phyloP scores from a whole-genome alignment of 2,329 filamentous ascomycete species.

The Paracoccidioides brasiliensis region DNA sequence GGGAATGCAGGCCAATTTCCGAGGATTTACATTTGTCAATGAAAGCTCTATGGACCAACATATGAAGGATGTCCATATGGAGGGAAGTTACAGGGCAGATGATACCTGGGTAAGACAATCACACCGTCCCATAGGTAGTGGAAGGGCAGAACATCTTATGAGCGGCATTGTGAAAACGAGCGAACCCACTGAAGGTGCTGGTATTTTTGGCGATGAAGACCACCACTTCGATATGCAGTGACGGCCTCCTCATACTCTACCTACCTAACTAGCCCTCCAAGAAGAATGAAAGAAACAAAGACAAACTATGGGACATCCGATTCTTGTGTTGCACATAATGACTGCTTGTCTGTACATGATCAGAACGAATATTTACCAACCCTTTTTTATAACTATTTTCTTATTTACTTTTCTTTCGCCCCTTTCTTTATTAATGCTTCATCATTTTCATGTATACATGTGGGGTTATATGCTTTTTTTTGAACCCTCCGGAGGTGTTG shows the following conservation, averaged over 20 bases:
- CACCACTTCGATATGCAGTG: constrained; percentile 34
- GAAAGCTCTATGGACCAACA: constrained; percentile 88
- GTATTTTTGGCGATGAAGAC: constrained; percentile 31
- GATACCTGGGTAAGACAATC: constrained; percentile 8
- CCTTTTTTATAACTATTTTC: not conserved
- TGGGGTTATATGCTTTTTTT: not conserved
- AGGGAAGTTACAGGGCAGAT: constrained; percentile 26
- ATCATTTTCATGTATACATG: constrained; percentile 1
- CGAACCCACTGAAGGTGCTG: constrained; percentile 23
- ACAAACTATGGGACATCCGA: not conserved
- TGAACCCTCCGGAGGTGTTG: not conserved
- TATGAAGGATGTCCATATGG: constrained; percentile 25
- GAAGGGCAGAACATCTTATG: constrained; percentile 27
- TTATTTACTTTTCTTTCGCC: not conserved
- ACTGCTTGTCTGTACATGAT: constrained; percentile 5
- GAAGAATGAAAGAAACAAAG: not conserved
- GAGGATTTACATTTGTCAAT: constrained; percentile 97
- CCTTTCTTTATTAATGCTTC: not conserved
- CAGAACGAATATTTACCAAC: not conserved
- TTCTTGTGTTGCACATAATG: constrained; percentile 1
- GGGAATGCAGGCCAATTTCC: constrained; percentile 94
- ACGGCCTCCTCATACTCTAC: too few species aligned
- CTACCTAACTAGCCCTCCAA: not conserved
- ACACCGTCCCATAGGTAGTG: not conserved
- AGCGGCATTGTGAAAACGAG: constrained; percentile 30